These are phyloP conservation scores for Penicillium steckii DNA, from an alignment of 495 filamentous ascomycete genomes.

Conservation along the genomic window DNA sequence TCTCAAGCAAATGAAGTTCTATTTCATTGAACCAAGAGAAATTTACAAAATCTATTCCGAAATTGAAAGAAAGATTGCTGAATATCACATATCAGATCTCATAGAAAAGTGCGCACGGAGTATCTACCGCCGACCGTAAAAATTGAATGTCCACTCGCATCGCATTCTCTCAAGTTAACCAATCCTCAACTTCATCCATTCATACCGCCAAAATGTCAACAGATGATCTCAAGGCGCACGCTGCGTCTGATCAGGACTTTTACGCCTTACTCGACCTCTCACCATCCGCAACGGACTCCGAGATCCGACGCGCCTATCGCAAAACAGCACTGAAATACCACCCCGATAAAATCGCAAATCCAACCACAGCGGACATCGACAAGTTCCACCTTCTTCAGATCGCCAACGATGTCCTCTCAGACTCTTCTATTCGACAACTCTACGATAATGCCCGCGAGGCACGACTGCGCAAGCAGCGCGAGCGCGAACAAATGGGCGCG, in stretches of 20 bases:
- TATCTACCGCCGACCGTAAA: neutral
- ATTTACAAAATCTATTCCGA: too few species aligned
- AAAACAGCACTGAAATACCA: slow-evolving; percentile 87
- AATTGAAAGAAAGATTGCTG: too few species aligned
- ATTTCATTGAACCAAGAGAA: too few species aligned
- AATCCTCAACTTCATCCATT: neutral
- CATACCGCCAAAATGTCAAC: slow-evolving; percentile 35
- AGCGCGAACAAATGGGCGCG: slow-evolving; percentile 64
- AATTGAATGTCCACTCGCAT: neutral
- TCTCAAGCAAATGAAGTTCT: too few species aligned
- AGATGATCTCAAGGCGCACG: slow-evolving; percentile 55
- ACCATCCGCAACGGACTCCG: slow-evolving; percentile 59
- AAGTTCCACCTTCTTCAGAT: slow-evolving; percentile 74
- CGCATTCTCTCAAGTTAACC: neutral
- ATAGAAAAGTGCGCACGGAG: neutral
- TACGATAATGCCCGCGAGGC: slow-evolving; percentile 72
- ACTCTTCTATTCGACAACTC: slow-evolving; percentile 56
- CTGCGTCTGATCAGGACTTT: slow-evolving; percentile 69
- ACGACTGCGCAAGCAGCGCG: slow-evolving; percentile 56
- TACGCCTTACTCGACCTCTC: slow-evolving; percentile 77
- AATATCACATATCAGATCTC: neutral
- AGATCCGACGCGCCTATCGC: slow-evolving; percentile 85
- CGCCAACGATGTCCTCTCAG: slow-evolving; percentile 69
- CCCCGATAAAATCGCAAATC: slow-evolving; percentile 73
- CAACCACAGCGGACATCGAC: slow-evolving; percentile 57